These are phyloP conservation scores for Pleurotus pulmonarius DNA, from an alignment of 768 basidiomycete genomes.

Conservation along the genomic window DNA sequence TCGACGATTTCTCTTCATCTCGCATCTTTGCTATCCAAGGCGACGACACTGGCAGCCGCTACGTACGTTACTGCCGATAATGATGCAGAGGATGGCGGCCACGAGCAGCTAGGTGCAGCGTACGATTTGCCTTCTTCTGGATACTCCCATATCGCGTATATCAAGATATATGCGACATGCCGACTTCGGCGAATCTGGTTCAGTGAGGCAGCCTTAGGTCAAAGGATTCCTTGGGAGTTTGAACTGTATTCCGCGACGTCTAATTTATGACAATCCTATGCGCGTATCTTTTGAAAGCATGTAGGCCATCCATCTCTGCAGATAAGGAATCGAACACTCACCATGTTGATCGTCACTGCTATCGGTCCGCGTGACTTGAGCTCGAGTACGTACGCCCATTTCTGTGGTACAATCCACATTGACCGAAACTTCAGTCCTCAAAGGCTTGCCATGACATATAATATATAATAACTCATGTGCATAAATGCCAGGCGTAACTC, in stretches of 20 bases:
- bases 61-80: constrained; percentile 18
- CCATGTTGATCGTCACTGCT: no score
- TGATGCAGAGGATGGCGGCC: constrained; percentile 13
- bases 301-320: no score
- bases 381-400: no score
- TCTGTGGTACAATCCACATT: no score
- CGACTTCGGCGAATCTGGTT: constrained; percentile 77
- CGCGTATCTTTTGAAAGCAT: no score
- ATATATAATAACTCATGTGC: no score
- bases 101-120: constrained; percentile 13
- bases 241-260: constrained; percentile 45
- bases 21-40: constrained; percentile 55
- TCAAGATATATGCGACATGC: constrained; percentile 78
- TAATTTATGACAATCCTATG: no score
- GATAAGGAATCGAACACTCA: no score
- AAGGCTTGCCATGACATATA: no score
- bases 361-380: no score
- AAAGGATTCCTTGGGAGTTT: constrained; percentile 72
- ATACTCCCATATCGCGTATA: constrained; percentile 65
- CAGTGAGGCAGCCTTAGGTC: constrained; percentile 47
- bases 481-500: no score
- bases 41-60: constrained; percentile 44
- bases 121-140: constrained; percentile 43
- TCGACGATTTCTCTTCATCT: constrained; percentile 61
- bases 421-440: no score